Base-by-base conservation (phyloP, 23 red algal species). In the Gracilaria domingensis region DNA sequence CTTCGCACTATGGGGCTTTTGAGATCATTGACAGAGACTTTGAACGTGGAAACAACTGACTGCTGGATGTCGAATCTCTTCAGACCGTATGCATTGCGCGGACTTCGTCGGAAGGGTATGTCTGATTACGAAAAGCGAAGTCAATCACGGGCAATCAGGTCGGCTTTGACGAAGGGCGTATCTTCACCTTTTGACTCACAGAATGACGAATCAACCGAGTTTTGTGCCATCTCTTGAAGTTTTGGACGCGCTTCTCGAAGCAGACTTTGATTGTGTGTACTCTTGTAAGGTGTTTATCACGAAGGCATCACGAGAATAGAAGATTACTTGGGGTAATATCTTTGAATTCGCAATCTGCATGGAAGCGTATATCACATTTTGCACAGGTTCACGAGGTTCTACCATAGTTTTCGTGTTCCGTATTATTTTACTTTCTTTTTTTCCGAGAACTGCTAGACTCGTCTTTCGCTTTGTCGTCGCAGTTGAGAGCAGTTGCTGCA, bases 1-100 rank as follows among this genome's bases (percentile, higher is more conserved):
- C 49, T 98, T 8, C 88, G 92, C 2, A 90, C 88, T 1, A 92
- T 98, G 93, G 91, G 90, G 16, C 56, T 95, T 6, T 91, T 98
- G 14, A 90, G 96, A 13, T 85, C 86, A 23, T 36, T 98, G 14
- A 81, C 50, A 23, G 89, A 90, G 60, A 80, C 75, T 29, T 39
- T 93, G 89, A 71, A 91, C 20, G 78, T 79, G 25, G 44, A 87
- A 34, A 72, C 64, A 30, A 33, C 72, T 12, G 76, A 81, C 57
- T 90, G 87, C 51, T 90, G 76, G 64, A 86, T 96, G 81, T 92
- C 95, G 2, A 79, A 54, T 8, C 33, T 86, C 17, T 96, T 96
- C 47, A 75, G 50, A 53, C 88, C 95, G 35, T 96, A 78, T 61
- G 95, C 95, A 26, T 65, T 56, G 66, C 61, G 67, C 44, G 95